These are phyloP conservation scores for Melocanna baccifera DNA, from an alignment of 176 grass and related monocot species.

Conservation along the genomic window DNA sequence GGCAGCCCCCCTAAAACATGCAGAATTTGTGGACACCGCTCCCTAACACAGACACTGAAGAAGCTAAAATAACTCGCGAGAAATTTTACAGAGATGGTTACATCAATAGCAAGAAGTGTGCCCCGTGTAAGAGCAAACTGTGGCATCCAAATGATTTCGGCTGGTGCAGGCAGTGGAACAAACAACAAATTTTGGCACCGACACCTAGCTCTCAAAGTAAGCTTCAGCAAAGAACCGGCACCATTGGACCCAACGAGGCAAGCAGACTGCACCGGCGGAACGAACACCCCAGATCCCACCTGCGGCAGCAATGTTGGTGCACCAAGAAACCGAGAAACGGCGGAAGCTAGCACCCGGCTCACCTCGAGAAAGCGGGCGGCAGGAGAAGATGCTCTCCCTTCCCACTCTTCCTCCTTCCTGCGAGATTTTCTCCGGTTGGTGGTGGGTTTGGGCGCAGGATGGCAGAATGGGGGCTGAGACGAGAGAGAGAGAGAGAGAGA, in stretches of 20 bases:
- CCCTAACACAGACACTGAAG: neutral
- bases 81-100: constrained; percentile 6
- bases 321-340: neutral
- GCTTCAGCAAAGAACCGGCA: too few species aligned
- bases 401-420: neutral
- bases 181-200: constrained; percentile 22
- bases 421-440: neutral
- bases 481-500: neutral
- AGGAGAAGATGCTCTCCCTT: neutral
- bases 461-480: neutral
- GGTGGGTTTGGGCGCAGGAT: neutral
- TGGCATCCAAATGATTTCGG: constrained; percentile 22
- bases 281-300: neutral
- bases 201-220: too few species aligned
- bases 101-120: neutral
- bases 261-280: neutral
- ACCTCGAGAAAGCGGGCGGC: neutral
- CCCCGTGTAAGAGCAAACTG: constrained; percentile 8
- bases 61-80: neutral
- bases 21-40: constrained; percentile 25
- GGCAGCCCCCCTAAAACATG: constrained; percentile 32
- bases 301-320: neutral
- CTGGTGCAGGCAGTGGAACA: neutral
- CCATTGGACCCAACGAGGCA: constrained; percentile 13
- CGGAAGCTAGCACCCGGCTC: neutral